These are phyloP conservation scores for Leucocoprinus leucothites DNA, from an alignment of 768 basidiomycete species.

Conservation along the genomic window DNA sequence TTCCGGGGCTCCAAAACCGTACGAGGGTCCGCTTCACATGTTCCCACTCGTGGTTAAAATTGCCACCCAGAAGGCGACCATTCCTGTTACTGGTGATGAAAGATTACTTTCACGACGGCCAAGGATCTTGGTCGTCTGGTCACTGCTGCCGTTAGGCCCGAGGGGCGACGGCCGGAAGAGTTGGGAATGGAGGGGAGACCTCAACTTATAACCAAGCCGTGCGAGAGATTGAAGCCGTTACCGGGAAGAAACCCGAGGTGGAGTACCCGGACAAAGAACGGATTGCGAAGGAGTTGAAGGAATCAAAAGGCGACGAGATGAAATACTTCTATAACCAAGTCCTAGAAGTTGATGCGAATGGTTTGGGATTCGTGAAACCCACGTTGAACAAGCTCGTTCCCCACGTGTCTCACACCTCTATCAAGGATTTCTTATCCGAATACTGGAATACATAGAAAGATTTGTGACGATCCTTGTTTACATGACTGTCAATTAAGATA, in stretches of 20 bases:
- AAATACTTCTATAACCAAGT: background rate
- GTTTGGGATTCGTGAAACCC: background rate
- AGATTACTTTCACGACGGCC: background rate
- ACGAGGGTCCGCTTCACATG: background rate
- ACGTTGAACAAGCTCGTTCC: no score
- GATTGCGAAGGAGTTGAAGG: background rate
- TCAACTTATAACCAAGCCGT: constrained; percentile 1
- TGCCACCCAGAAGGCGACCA: background rate
- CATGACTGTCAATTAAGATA: no score
- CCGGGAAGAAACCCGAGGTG: background rate
- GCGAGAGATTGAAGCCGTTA: background rate
- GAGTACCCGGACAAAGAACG: background rate
- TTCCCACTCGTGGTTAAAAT: background rate
- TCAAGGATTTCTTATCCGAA: no score
- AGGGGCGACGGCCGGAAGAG: constrained; percentile 3
- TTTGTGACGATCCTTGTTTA: no score
- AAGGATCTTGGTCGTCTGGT: background rate
- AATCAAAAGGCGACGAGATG: background rate
- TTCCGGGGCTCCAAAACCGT: background rate
- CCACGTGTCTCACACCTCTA: no score
- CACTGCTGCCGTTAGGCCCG: background rate
- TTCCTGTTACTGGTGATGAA: constrained; percentile 7
- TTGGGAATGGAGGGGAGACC: constrained; percentile 4
- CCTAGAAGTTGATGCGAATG: background rate
- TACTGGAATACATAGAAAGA: no score